Conservation (phyloP, 192 early-diverging fungal genomes). For the Dissophora globulifera region DNA sequence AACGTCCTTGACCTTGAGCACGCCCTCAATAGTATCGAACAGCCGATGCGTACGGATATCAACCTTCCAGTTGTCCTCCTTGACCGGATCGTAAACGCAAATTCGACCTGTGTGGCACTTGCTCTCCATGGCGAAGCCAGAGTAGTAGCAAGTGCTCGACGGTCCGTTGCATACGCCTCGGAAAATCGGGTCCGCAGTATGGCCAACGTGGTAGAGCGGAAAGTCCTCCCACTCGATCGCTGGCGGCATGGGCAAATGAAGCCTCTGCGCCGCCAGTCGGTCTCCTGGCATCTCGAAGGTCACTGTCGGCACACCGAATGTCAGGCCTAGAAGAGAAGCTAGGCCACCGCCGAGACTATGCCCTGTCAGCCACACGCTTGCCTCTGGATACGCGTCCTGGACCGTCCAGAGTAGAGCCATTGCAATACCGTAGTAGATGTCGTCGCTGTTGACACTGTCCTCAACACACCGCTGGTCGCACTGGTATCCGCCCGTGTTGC, state of each 20-base stretch:
- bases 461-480: slow-evolving; percentile 73
- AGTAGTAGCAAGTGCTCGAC: slow-evolving; percentile 75
- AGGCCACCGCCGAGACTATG: slow-evolving; percentile 89
- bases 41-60: slow-evolving; percentile 87
- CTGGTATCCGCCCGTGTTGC: slow-evolving; percentile 66
- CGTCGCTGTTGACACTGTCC: slow-evolving; percentile 67
- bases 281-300: slow-evolving; percentile 91
- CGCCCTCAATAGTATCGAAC: slow-evolving; percentile 77
- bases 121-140: slow-evolving; percentile 78
- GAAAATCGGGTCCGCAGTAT: slow-evolving; percentile 93
- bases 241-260: slow-evolving; percentile 81
- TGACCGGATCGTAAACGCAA: slow-evolving; percentile 76
- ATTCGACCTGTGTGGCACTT: slow-evolving; percentile 64
- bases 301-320: slow-evolving; percentile 85
- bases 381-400: slow-evolving; percentile 69
- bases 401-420: slow-evolving; percentile 74
- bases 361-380: slow-evolving; percentile 83
- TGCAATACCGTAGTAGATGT: slow-evolving; percentile 76
- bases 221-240: slow-evolving; percentile 64
- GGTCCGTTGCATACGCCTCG: slow-evolving; percentile 80
- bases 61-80: slow-evolving; percentile 69
- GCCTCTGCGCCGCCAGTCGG: slow-evolving; percentile 73
- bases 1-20: slow-evolving; percentile 58
- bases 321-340: slow-evolving; percentile 79
- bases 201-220: slow-evolving; percentile 92